Evolutionary conservation across 805 yeast species (phyloP).

Genomic region (Candida nonsorbophila): DNA sequence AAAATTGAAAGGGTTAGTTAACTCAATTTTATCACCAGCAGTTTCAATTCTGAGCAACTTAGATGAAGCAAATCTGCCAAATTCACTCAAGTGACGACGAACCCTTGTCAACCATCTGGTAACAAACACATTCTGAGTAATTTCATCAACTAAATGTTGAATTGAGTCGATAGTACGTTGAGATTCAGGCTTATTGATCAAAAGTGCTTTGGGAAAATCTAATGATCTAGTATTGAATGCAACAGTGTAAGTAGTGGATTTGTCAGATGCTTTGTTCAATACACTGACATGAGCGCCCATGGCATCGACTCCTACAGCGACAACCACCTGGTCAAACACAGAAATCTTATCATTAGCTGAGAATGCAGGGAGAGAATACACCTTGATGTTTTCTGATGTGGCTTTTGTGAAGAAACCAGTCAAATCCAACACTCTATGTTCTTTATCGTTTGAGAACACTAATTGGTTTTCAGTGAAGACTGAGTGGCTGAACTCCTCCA

Average conservation of each 20-base stretch:
- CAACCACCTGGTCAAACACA: slow-evolving; percentile 5
- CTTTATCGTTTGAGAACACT: too few relatives aligned
- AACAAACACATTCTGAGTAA: slow-evolving; percentile 13
- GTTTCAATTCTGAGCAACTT: slow-evolving; percentile 4
- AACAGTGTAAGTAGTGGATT: too few relatives aligned
- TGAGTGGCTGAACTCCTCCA: too few relatives aligned
- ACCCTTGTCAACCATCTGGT: slow-evolving; percentile 24
- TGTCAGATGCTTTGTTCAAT: slow-evolving; percentile 1
- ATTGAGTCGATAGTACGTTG: slow-evolving; percentile 20
- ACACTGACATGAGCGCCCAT: slow-evolving; percentile 2
- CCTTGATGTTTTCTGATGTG: slow-evolving; percentile 7
- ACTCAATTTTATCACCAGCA: slow-evolving; percentile 1
- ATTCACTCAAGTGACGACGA: slow-evolving; percentile 26
- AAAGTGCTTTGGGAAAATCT: slow-evolving; percentile 5
- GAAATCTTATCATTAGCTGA: slow-evolving; percentile 4
- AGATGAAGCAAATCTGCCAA: slow-evolving; percentile 21
- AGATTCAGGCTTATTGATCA: slow-evolving; percentile 27
- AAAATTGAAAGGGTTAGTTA: slow-evolving; percentile 20
- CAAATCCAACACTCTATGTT: slow-evolving; percentile 7
- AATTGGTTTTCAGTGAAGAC: too few relatives aligned
- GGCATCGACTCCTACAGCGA: slow-evolving; percentile 3
- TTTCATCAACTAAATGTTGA: slow-evolving; percentile 27
- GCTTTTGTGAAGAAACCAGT: slow-evolving; percentile 4
- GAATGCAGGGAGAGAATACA: slow-evolving; percentile 6
- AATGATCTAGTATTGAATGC: slow-evolving; percentile 3